phyloP scores from a whole-genome alignment of 495 filamentous ascomycete genomes.

The Daldinia vernicosa region DNA sequence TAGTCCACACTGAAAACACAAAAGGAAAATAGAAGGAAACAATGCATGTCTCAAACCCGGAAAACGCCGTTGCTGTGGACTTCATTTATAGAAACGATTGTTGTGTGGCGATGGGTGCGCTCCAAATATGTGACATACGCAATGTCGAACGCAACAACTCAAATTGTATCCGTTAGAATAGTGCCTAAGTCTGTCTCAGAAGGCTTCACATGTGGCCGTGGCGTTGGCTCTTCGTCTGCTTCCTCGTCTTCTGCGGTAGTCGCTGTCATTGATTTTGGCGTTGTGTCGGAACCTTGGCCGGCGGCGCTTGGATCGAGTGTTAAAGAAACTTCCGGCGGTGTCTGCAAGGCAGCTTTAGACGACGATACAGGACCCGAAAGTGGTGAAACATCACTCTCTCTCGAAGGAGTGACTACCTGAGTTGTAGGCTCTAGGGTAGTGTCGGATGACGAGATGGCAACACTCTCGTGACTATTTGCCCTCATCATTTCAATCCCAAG shows the following conservation, averaged over 20 bases:
- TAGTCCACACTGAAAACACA: slow-evolving; percentile 28
- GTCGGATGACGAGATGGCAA: slow-evolving; percentile 62
- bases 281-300: slow-evolving; percentile 29
- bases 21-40: slow-evolving; percentile 27
- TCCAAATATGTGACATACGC: not conserved
- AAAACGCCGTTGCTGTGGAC: slow-evolving; percentile 45
- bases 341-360: slow-evolving; percentile 19
- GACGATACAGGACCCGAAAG: slow-evolving; percentile 21
- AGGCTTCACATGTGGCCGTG: slow-evolving; percentile 28
- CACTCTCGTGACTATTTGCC: slow-evolving; percentile 88
- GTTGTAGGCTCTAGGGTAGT: slow-evolving; percentile 51
- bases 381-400: slow-evolving; percentile 41
- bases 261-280: slow-evolving; percentile 33
- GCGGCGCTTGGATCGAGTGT: not conserved
- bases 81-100: slow-evolving; percentile 34
- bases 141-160: not conserved
- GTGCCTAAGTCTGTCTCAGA: slow-evolving; percentile 20
- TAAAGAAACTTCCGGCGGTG: slow-evolving; percentile 35
- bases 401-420: slow-evolving; percentile 53
- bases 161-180: not conserved
- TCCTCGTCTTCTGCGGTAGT: slow-evolving; percentile 18
- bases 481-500: slow-evolving; percentile 95
- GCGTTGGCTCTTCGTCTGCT: slow-evolving; percentile 35
- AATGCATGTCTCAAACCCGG: slow-evolving; percentile 34
- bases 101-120: slow-evolving; percentile 5